phyloP scores from a whole-genome alignment of 176 grass and related monocot species.

The Zea luxurians region DNA sequence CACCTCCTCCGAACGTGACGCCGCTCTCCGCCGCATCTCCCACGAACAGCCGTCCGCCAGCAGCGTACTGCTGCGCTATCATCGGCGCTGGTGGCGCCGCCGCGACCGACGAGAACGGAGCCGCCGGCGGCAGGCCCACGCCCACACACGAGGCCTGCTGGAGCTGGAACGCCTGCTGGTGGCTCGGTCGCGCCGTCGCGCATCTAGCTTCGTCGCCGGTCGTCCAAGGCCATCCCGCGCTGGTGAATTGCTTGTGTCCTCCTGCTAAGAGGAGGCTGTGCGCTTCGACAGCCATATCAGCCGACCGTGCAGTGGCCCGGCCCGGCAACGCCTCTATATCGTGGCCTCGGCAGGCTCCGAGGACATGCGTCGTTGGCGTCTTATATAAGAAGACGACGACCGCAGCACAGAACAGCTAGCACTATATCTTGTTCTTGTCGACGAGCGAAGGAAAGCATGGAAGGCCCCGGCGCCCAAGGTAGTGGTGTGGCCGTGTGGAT shows the following conservation, averaged over 20 bases:
- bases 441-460: no score
- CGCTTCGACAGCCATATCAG: slow-evolving; percentile 63
- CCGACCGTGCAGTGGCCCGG: background rate
- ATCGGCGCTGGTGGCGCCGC: background rate
- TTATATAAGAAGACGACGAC: slow-evolving; percentile 3
- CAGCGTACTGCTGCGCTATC: background rate
- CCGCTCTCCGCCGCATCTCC: slow-evolving; percentile 40
- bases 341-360: background rate
- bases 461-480: no score
- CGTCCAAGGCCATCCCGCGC: background rate
- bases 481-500: no score
- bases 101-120: background rate
- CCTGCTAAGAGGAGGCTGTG: slow-evolving; percentile 36
- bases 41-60: slow-evolving; percentile 3
- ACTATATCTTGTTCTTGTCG: no score
- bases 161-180: background rate
- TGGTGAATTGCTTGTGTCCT: background rate
- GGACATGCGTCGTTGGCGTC: background rate
- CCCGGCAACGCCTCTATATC: background rate
- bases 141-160: slow-evolving; percentile 9
- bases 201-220: background rate
- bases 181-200: background rate
- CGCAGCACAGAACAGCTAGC: background rate
- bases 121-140: background rate
- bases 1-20: slow-evolving; percentile 36